A percentile compares a stretch with the other conserved stretches of the same genome.
Conservation (phyloP, 2,329 filamentous ascomycete species). For the Monilinia aucupariae region DNA sequence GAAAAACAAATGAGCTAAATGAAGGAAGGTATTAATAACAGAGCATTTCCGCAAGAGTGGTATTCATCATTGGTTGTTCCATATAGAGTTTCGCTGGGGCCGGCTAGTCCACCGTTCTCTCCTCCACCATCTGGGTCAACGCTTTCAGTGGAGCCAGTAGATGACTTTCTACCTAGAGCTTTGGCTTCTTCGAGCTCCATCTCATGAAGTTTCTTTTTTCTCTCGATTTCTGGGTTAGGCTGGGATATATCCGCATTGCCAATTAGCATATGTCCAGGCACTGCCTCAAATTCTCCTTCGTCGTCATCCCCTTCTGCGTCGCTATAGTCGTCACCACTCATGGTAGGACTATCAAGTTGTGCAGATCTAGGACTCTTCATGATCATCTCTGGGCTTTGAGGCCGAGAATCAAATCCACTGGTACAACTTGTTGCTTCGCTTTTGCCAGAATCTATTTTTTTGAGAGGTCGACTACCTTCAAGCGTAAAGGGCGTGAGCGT, state of each 20-base stretch:
- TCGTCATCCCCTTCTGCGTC: slow-evolving; percentile 37
- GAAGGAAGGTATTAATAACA: slow-evolving; percentile 16
- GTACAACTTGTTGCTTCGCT: slow-evolving; percentile 26
- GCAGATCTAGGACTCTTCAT: slow-evolving; percentile 41
- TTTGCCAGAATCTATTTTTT: slow-evolving; percentile 28
- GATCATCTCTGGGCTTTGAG: slow-evolving; percentile 37
- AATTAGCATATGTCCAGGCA: slow-evolving; percentile 30
- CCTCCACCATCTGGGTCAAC: slow-evolving; percentile 9
- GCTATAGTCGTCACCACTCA: slow-evolving; percentile 37
- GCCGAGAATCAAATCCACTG: slow-evolving; percentile 34
- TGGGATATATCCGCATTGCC: slow-evolving; percentile 18
- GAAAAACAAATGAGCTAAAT: slow-evolving; percentile 10
- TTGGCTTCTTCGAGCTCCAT: slow-evolving; percentile 57
- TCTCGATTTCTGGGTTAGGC: slow-evolving; percentile 27
- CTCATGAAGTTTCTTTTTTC: slow-evolving; percentile 51
- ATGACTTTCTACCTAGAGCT: slow-evolving; percentile 38
- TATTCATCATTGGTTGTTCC: slow-evolving; percentile 15
- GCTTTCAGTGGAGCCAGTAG: slow-evolving; percentile 22
- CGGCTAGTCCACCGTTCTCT: slow-evolving; percentile 14
- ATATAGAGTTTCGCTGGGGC: slow-evolving; percentile 13
- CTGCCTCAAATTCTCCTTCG: slow-evolving; percentile 35
- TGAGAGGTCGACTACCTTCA: slow-evolving; percentile 21
- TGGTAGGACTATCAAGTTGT: slow-evolving; percentile 27
- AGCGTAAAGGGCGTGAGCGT: slow-evolving; percentile 53
- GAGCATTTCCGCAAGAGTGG: slow-evolving; percentile 14